Base-by-base conservation (phyloP, 768 basidiomycete genomes). In the Psilocybe subaeruginosa region DNA sequence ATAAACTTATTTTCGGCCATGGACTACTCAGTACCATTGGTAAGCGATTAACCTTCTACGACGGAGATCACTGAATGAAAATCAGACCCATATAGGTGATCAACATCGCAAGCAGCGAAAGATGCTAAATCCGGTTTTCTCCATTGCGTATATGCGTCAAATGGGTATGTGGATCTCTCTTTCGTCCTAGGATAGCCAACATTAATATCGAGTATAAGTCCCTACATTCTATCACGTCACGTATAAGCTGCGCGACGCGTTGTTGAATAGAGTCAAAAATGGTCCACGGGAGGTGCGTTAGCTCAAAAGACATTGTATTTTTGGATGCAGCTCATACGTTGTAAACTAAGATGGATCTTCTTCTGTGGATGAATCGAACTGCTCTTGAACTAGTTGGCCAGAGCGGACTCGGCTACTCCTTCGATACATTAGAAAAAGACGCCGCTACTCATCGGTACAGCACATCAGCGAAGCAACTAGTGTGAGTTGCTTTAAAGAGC, bases 301-400 rank as follows among this genome's bases (percentile, higher is more conserved):
- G 29, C 8, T 4, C 43, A 16, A 29, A n/a, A 6, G 4, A 17
- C 31, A 19, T 35, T 19, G 0, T 39, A 3, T 47, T 8, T 47
- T 12, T 71, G 63, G 59, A 64, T 72, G 16, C 72, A 73, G 27
- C 71, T 69, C 2, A 31, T 53, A 37, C 19, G 27, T 37, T 9
- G 23, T 55, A 23, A 41, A 41, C 3, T 16, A 55, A 77, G 74
- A 63, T 79, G 33, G 77, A 79, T 53, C 31, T 77, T 3, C 53
- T 70, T 9, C 57, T 67, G 9, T 80, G 78, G 77, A 73, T 74
- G 67, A 65, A 76, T 19, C 74, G 82, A 8, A 73, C 77, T 17
- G 80, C 82, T 12, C 72, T 83, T 23, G 82, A 84, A 60, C 70
- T 83, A 51, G 77, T 84, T 55, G 81, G 80, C 2, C 80, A 80